phyloP scores from a whole-genome alignment of 1,139 yeast genomes.

The Geotrichum restrictum region DNA sequence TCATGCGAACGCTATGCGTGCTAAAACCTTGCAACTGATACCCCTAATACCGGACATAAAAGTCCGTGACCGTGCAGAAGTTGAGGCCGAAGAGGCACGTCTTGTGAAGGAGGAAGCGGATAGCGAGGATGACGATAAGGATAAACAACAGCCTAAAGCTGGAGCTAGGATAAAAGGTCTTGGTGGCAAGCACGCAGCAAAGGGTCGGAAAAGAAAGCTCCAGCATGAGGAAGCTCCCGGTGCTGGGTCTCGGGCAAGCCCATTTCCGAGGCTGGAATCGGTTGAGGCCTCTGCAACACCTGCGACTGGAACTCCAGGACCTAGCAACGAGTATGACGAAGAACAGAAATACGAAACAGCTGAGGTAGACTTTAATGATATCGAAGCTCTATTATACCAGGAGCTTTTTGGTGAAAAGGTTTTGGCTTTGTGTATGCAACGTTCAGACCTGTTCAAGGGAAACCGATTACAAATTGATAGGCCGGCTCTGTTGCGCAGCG shows the following conservation, averaged over 20 bases:
- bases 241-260: conserved; percentile 23
- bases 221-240: conserved; percentile 20
- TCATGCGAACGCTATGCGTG: conserved; percentile 95
- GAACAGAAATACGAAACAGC: conserved; percentile 19
- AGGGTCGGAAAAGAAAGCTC: conserved; percentile 19
- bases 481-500: conserved; percentile 50
- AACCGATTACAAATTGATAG: conserved; percentile 59
- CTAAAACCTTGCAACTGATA: conserved; percentile 67
- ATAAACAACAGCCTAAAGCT: conserved; percentile 17
- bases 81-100: conserved; percentile 74
- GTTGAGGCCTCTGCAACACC: conserved; percentile 17
- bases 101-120: conserved; percentile 38
- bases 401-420: conserved; percentile 72
- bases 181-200: conserved; percentile 18
- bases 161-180: conserved; percentile 22
- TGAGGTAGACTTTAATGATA: conserved; percentile 38
- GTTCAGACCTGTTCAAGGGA: conserved; percentile 63
- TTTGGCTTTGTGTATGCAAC: conserved; percentile 65
- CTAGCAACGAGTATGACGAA: conserved; percentile 17
- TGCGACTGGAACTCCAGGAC: conserved; percentile 16
- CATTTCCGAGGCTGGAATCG: conserved; percentile 21
- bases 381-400: conserved; percentile 78
- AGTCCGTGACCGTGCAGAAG: conserved; percentile 74
- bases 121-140: conserved; percentile 29
- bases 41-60: conserved; percentile 88